Conservation (phyloP, 1,284 basidiomycete genomes). For the Ustilago curta region DNA sequence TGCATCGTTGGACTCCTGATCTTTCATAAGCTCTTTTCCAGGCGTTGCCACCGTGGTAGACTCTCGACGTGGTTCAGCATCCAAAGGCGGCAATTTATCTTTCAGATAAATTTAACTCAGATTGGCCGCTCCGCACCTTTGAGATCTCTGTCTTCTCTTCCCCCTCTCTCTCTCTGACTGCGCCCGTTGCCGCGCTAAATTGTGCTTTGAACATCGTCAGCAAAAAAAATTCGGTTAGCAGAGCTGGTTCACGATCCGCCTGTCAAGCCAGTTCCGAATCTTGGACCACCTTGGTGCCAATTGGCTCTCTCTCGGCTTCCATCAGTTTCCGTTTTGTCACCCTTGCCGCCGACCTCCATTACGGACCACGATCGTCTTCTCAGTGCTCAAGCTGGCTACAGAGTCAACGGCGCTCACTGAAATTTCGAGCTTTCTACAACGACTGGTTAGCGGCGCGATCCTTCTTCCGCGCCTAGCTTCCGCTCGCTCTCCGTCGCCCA, state of each 20-base stretch:
- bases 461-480: neutral
- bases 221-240: neutral
- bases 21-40: neutral
- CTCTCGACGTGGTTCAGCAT: neutral
- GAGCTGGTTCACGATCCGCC: constrained; percentile 2
- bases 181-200: no score
- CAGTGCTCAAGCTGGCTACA: neutral
- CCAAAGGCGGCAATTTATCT: no score
- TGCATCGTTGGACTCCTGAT: neutral
- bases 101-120: no score
- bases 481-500: neutral
- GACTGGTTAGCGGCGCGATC: neutral
- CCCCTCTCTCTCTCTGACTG: no score
- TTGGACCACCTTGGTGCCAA: no score
- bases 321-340: no score
- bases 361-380: neutral
- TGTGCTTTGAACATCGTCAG: no score
- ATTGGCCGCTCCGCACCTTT: no score
- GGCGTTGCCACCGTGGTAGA: constrained; percentile 1
- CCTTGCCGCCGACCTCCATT: no score
- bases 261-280: constrained; percentile 1
- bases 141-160: no score
- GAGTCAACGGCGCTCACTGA: neutral
- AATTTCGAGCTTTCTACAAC: neutral
- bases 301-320: no score